These are phyloP conservation scores for Bassia scoparia DNA, from an alignment of 148 eudicot genomes.

Conservation along the genomic window DNA sequence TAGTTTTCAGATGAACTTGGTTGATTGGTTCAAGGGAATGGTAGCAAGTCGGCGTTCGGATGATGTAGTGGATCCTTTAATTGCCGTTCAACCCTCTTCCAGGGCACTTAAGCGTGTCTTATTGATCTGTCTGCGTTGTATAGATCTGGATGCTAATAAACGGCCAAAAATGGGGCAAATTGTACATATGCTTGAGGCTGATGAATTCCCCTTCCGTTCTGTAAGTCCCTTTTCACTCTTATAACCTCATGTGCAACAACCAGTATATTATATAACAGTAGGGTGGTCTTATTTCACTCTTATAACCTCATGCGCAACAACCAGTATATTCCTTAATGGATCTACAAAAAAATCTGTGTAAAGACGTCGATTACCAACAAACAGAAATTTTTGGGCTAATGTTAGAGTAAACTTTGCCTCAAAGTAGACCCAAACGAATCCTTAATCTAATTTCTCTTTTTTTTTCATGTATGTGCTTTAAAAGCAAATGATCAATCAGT, in stretches of 20 bases:
- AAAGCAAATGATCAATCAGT: too few relatives aligned
- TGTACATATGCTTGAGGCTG: constrained; percentile 96
- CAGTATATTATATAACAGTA: not conserved
- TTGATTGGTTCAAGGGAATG: constrained; percentile 97
- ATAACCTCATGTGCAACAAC: not conserved
- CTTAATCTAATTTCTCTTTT: not conserved
- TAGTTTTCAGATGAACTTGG: constrained; percentile 78
- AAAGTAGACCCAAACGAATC: not conserved
- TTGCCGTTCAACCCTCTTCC: constrained; percentile 56
- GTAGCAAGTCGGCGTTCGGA: constrained; percentile 79
- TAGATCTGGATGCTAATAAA: constrained; percentile 74
- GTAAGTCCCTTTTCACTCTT: too few relatives aligned
- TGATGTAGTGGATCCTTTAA: constrained; percentile 63
- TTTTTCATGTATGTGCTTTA: too few relatives aligned
- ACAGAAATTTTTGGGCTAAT: too few relatives aligned
- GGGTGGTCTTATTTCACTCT: not conserved
- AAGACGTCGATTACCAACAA: too few relatives aligned
- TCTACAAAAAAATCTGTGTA: too few relatives aligned
- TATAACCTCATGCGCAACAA: not conserved
- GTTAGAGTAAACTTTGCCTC: not conserved
- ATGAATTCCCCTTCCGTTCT: constrained; percentile 75
- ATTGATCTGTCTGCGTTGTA: constrained; percentile 86
- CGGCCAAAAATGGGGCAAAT: constrained; percentile 98
- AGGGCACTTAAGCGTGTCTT: constrained; percentile 75
- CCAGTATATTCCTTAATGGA: not conserved